Percentiles rank a stretch among this genome's conserved stretches.
Evolutionary conservation across 2,329 filamentous ascomycete species (phyloP).

Genomic region (Sordariomycetes sp.): DNA sequence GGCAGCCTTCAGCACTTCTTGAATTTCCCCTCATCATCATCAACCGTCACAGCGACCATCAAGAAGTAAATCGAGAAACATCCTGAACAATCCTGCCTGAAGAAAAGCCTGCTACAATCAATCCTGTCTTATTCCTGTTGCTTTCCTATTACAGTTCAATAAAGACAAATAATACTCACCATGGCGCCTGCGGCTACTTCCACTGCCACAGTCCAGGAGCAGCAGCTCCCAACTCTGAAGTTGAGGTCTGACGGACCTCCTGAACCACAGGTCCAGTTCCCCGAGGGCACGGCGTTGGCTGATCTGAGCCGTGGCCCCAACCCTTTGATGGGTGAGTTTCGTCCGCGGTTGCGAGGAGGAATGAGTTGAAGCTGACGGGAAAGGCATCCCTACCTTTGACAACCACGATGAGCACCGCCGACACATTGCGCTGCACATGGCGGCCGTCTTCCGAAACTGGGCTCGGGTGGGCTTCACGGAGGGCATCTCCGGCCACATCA

Average conservation of each 20-base stretch:
- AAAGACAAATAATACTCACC: background rate
- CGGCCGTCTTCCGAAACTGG: constrained; percentile 39
- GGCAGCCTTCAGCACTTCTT: too few species aligned
- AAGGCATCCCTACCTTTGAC: constrained; percentile 33
- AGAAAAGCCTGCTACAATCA: too few species aligned
- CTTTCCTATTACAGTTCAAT: background rate
- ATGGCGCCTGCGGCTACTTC: constrained; percentile 2
- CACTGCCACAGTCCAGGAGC: background rate
- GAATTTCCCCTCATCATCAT: too few species aligned
- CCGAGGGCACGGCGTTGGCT: constrained; percentile 2
- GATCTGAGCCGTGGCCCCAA: constrained; percentile 14
- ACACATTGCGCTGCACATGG: constrained; percentile 59
- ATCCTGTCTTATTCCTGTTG: too few species aligned
- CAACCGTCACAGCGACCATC: too few species aligned
- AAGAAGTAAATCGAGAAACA: too few species aligned
- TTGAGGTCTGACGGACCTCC: background rate
- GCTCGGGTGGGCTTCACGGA: constrained; percentile 18
- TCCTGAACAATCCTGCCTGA: too few species aligned
- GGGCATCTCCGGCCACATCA: constrained; percentile 45
- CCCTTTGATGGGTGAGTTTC: constrained; percentile 10
- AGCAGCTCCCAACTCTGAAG: constrained; percentile 3
- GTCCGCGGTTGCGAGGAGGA: too few species aligned
- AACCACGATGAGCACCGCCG: constrained; percentile 37
- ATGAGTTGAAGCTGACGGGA: background rate
- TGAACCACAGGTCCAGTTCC: constrained; percentile 6